Evolutionary conservation across 495 filamentous ascomycete genomes (phyloP).

Genomic region (Pseudoneurospora amorphoporcata): DNA sequence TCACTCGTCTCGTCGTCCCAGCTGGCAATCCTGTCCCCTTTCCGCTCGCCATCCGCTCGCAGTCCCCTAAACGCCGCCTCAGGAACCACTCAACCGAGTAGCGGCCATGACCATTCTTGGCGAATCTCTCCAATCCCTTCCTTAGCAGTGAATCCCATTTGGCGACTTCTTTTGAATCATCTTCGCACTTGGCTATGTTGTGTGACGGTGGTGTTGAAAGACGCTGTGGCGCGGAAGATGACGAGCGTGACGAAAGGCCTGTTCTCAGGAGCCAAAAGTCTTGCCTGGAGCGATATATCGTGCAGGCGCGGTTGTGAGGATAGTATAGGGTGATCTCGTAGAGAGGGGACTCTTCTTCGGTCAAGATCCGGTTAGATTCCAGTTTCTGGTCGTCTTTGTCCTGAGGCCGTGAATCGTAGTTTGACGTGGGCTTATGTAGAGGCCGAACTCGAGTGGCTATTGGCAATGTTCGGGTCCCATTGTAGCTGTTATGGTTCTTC

Average conservation of each 20-base stretch:
- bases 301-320: slow-evolving; percentile 23
- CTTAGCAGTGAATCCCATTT: neutral
- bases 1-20: neutral
- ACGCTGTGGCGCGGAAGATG: neutral
- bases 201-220: neutral
- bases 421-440: neutral
- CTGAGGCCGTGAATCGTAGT: neutral
- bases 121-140: slow-evolving; percentile 3
- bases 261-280: slow-evolving; percentile 13
- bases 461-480: slow-evolving; percentile 14
- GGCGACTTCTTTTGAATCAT: neutral
- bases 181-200: neutral
- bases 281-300: slow-evolving; percentile 15
- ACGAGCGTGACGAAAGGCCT: neutral
- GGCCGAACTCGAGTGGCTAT: slow-evolving; percentile 2
- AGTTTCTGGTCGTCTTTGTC: neutral
- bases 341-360: neutral
- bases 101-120: slow-evolving; percentile 5
- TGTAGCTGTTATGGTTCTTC: slow-evolving; percentile 23
- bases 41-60: slow-evolving; percentile 2
- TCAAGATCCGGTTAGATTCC: neutral
- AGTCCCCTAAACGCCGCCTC: slow-evolving; percentile 21
- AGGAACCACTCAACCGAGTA: slow-evolving; percentile 19
- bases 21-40: neutral
- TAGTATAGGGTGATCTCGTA: slow-evolving; percentile 21